Evolutionary conservation across 306 rosid species (phyloP), one percentile per base, ranked within the genome.

Genomic region (Mucuna pruriens): DNA sequence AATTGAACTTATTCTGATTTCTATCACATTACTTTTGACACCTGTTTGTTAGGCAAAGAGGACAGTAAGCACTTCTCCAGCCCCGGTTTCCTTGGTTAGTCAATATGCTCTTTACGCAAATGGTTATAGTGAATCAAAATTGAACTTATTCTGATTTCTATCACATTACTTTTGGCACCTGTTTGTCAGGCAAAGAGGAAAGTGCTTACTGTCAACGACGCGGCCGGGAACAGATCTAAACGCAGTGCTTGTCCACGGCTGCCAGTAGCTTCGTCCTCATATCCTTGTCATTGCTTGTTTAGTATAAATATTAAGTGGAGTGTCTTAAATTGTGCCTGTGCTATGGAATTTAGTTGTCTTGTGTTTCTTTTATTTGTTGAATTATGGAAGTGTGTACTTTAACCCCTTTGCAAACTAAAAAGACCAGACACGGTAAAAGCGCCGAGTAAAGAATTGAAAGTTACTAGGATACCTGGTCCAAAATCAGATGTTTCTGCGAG

Each of bases 231-330:
- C 71, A 89, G 85, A 60, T 83, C 90, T 48, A 90, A 93, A 85
- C 91, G 93, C 74, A 87, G 83, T 85, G 94, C 86, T 72, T 89
- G 91, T 77, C 93, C 95, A 0, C 87, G 91, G 61, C 84, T 90
- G 65, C 87, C 91, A 9, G 77, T 69, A 82, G 86, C 90, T 45
- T 84, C 97, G 6, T 85, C 89, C 65, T 89, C 94, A 95, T 95
- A 95, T 95, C 99, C 99, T 93, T 86, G 23, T 42, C 36, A 57
- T 75, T 40, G 23, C 48, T 75, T 84, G 44, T 76, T 49, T 71
- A 31, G 22, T 19, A 12, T 71, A 25, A 20, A 31, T 26, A 19
- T 48, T 73, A 12, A 44, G 54, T 78, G 29, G 68, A 54, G 65
- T 49, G 52, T 64, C 69, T 19, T 38, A 15, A 31, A 38, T 11